Conservation (phyloP, 192 early-diverging fungal species). For the Powellomyces hirtus region DNA sequence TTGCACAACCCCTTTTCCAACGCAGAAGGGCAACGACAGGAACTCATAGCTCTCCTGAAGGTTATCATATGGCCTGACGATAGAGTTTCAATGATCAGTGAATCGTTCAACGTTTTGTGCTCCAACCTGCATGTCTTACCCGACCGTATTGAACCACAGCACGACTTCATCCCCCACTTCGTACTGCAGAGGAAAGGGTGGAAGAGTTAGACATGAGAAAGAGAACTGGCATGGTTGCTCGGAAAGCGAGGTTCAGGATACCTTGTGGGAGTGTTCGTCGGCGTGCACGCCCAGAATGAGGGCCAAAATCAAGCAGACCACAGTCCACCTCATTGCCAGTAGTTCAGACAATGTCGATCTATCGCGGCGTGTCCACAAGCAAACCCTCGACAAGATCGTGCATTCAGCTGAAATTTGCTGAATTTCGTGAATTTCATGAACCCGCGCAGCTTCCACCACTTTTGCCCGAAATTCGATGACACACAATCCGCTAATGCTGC, state of each 20-base stretch:
- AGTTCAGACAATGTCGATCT: too few relatives aligned
- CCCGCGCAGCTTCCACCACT: too few relatives aligned
- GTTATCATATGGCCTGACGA: constrained; percentile 45
- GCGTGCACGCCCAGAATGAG: constrained; percentile 7
- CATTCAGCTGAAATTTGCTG: too few relatives aligned
- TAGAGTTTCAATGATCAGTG: constrained; percentile 3
- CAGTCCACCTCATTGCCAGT: too few relatives aligned
- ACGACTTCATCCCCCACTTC: constrained; percentile 64
- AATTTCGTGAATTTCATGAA: too few relatives aligned
- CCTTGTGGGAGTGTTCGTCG: constrained; percentile 53
- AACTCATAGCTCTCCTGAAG: constrained; percentile 76
- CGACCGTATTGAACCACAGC: constrained; percentile 68
- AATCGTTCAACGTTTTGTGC: background rate
- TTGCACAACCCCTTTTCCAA: constrained; percentile 53
- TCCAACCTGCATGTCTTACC: constrained; percentile 35
- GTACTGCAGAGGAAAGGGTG: constrained; percentile 44
- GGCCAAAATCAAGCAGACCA: background rate
- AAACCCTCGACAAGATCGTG: too few relatives aligned
- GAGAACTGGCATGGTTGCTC: background rate
- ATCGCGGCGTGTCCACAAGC: too few relatives aligned
- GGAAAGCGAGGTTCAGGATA: constrained; percentile 6
- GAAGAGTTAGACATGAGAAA: background rate
- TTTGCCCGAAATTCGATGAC: too few relatives aligned
- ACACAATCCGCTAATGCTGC: too few relatives aligned
- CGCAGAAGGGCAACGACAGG: constrained; percentile 71